These are phyloP conservation scores for Akebia trifoliata DNA, from an alignment of 164 flowering plant species.

Conservation along the genomic window DNA sequence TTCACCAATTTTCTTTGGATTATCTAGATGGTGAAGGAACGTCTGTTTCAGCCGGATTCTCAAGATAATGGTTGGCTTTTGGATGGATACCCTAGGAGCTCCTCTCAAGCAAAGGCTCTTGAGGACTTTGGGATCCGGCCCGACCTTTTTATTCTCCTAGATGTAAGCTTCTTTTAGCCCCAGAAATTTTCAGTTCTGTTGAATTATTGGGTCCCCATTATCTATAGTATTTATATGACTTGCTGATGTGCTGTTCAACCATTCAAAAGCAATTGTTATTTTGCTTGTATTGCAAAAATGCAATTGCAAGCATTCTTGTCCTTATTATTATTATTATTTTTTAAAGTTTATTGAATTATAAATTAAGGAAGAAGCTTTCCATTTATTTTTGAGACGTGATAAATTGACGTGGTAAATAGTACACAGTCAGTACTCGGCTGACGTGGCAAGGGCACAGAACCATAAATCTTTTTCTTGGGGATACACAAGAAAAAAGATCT, in stretches of 20 bases:
- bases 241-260: not conserved
- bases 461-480: too few species aligned
- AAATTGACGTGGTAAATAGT: too few species aligned
- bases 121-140: constrained; percentile 67
- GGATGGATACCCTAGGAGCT: constrained; percentile 97
- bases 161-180: constrained; percentile 42
- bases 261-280: not conserved
- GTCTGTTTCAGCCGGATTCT: constrained; percentile 66
- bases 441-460: too few species aligned
- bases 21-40: constrained; percentile 91
- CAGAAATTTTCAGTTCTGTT: not conserved
- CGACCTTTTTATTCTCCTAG: constrained; percentile 80
- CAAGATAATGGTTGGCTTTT: constrained; percentile 91
- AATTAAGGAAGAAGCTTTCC: too few species aligned
- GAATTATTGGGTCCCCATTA: not conserved
- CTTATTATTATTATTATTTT: not conserved
- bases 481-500: too few species aligned
- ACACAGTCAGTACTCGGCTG: too few species aligned
- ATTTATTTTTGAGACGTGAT: too few species aligned
- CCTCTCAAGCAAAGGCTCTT: constrained; percentile 85
- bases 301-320: too few species aligned
- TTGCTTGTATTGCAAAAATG: not conserved
- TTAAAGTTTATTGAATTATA: not conserved
- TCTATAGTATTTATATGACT: not conserved
- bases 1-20: constrained; percentile 8